Base-by-base conservation (phyloP, 495 filamentous ascomycete genomes). In the Acidiella bohemica region DNA sequence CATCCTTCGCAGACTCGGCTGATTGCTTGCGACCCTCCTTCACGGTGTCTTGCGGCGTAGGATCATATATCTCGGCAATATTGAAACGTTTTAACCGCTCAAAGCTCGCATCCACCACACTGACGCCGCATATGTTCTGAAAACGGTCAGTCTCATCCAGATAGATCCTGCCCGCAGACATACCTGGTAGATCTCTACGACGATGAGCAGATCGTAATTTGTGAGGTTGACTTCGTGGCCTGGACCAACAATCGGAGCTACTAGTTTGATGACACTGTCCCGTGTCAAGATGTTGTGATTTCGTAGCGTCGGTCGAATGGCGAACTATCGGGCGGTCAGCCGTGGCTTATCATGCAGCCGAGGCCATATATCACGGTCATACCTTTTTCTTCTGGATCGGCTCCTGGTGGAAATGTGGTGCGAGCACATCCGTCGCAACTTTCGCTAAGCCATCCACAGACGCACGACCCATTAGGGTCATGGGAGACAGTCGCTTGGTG, bases 131-230 rank as follows among this genome's bases (percentile, higher is more conserved):
- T 1, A 85, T 59, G 34, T 80, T 82, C 81, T 86, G 46, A 23
- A 28, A 33, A 36, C 32, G 20, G 19, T 52, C 36, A 52, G 48
- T 23, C 16, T 3, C n/a, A 16, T 4, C 4, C 26, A 5, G 9
- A 30, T 13, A 36, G 34, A 39, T 27, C 26, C 13, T 23, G 36
- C 4, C 23, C 26, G 31, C 42, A 49, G 43, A 60, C 72, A 56
- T 66, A 92, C 88, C 71, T 90, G 78, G 57, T 81, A 88, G 16
- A 99, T 67, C 50, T 93, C 83, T 23, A 97, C 77, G 25, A 95
- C 60, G 49, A 99, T 85, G 21, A 90, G 69, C 45, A 81, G 64
- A 59, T 96, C 86, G 22, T 84, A 85, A 19, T 73, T 69, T 22
- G 66, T 80, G 16, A 99, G 68, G 55, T 94, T 76, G 37, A 96